Evolutionary conservation across 768 basidiomycete species (phyloP).

Genomic region (Leccinum subgranulosum): DNA sequence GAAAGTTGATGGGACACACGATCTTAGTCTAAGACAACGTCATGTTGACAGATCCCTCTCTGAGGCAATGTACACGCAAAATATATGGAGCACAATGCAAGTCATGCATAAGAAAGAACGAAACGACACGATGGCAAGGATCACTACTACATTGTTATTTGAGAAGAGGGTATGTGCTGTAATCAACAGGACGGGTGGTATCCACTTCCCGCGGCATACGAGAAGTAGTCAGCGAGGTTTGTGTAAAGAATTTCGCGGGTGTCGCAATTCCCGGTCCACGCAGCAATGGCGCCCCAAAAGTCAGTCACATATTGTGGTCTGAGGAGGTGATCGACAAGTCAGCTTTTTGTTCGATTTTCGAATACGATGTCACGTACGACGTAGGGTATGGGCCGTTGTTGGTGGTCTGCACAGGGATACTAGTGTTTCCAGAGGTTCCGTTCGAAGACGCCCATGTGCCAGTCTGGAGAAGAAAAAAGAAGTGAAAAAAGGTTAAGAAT

Average conservation of each 20-base stretch:
- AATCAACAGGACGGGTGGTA: slow-evolving; percentile 17
- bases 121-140: background rate
- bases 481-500: background rate
- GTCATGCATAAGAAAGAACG: background rate
- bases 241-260: slow-evolving; percentile 20
- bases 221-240: slow-evolving; percentile 23
- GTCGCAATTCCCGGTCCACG: slow-evolving; percentile 24
- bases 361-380: slow-evolving; percentile 5
- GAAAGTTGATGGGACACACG: background rate
- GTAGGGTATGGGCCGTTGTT: slow-evolving; percentile 22
- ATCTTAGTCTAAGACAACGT: background rate
- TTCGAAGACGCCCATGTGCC: slow-evolving; percentile 7
- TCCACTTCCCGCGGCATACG: slow-evolving; percentile 17
- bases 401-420: slow-evolving; percentile 1
- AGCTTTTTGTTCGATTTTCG: background rate
- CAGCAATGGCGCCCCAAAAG: slow-evolving; percentile 21
- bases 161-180: background rate
- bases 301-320: slow-evolving; percentile 19
- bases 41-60: background rate
- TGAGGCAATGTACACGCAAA: background rate
- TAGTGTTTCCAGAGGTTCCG: slow-evolving; percentile 6
- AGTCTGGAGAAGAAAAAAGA: slow-evolving; percentile 4
- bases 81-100: background rate
- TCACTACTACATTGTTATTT: background rate
- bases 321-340: background rate